A percentile compares a stretch with the other conserved stretches of the same genome.
Evolutionary conservation across 192 early-diverging fungal genomes (phyloP).

Genomic region (Phycomyces blakesleeanus): DNA sequence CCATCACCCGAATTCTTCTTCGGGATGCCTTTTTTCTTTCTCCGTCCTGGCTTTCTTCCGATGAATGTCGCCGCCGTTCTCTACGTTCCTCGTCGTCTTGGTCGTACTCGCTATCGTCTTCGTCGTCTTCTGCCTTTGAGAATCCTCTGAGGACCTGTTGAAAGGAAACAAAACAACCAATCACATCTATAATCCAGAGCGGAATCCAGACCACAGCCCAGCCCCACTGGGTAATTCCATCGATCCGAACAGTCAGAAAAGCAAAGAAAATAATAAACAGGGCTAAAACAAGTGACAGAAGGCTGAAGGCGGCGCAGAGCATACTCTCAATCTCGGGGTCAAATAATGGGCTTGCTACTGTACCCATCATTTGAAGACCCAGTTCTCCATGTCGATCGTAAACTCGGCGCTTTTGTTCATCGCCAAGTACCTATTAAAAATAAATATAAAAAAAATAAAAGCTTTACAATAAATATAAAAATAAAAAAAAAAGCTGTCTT

Average conservation of each 20-base stretch:
- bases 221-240: constrained; percentile 64
- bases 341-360: constrained; percentile 61
- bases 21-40: constrained; percentile 19
- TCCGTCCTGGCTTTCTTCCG: constrained; percentile 22
- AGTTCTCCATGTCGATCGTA: constrained; percentile 89
- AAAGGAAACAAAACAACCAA: constrained; percentile 25
- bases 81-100: constrained; percentile 42
- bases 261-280: constrained; percentile 81
- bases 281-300: constrained; percentile 46
- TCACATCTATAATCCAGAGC: constrained; percentile 68
- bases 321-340: constrained; percentile 63
- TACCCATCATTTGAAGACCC: constrained; percentile 72
- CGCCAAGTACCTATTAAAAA: constrained; percentile 45
- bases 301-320: constrained; percentile 56
- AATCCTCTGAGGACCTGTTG: constrained; percentile 19
- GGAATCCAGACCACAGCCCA: constrained; percentile 79
- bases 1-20: constrained; percentile 19
- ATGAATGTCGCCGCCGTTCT: constrained; percentile 10
- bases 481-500: too few relatives aligned
- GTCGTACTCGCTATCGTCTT: constrained; percentile 43
- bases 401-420: constrained; percentile 78
- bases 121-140: constrained; percentile 28
- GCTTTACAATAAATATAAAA: too few relatives aligned
- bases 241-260: constrained; percentile 73
- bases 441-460: too few relatives aligned